These are phyloP conservation scores for Umbelopsis vinacea DNA, from an alignment of 192 early-diverging fungal genomes.

Conservation along the genomic window DNA sequence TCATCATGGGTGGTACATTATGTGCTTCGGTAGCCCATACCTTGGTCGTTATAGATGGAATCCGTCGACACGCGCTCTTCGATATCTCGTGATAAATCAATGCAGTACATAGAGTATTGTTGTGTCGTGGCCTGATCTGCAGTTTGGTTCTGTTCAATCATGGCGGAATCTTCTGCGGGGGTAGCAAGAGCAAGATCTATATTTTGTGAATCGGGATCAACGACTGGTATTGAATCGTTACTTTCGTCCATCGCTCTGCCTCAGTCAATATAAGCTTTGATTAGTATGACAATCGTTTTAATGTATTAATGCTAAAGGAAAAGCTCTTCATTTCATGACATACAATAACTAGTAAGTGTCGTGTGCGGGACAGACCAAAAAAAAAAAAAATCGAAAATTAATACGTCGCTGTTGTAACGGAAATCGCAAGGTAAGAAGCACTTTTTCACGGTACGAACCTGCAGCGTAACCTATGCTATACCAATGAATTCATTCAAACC, in stretches of 20 bases:
- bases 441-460: no score
- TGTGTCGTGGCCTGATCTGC: background rate
- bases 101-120: constrained; percentile 7
- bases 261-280: background rate
- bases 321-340: no score
- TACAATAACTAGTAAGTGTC: no score
- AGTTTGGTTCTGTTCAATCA: background rate
- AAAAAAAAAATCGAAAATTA: no score
- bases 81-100: background rate
- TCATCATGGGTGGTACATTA: background rate
- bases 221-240: background rate
- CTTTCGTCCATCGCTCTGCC: background rate
- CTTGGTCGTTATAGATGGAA: constrained; percentile 12
- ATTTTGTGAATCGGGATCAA: background rate
- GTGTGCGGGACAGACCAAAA: no score
- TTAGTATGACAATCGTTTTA: no score
- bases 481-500: no score
- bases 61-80: background rate
- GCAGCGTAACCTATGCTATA: no score
- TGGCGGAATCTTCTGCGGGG: background rate
- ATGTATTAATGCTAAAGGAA: no score
- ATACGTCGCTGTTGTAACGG: no score
- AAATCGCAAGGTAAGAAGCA: no score
- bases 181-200: background rate
- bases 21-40: background rate